Evolutionary conservation across 2,329 filamentous ascomycete genomes (phyloP), one percentile per base, ranked within the genome.

Genomic region (Apiospora kogelbergensis): DNA sequence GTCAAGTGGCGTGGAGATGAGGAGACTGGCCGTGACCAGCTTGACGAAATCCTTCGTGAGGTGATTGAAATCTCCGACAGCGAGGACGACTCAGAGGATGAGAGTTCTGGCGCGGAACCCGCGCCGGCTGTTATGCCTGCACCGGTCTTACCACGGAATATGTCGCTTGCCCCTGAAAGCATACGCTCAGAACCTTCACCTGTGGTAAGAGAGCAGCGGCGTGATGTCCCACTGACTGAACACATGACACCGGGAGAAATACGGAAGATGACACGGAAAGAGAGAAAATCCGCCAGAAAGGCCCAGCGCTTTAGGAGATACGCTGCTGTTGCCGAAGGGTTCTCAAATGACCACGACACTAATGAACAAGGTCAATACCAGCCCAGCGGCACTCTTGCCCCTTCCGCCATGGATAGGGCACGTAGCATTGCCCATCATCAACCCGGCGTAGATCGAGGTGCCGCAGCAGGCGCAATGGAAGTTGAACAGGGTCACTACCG

Each of bases 1-100:
- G 86, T 91, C 82, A 91, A 91, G 86, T 91, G 89, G 89, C 89
- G 89, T 81, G 89, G 89, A 68, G 89, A 91, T 73, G 89, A 91
- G 77, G 89, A 91, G 76, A 91, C 86, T 22, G 89, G 89, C 33
- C 86, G 89, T 65, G 89, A 91, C 73, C 88, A 91, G 76, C 83
- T 91, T 20, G 89, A 91, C 69, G 89, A 91, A 75, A 90, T 91
- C 69, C 81, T 91, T 42, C 84, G 88, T 66, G 89, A 91, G 77
- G 88, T 91, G 13, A 87, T 91, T 67, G 86, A 91, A 74, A 90
- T 91, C 60, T 89, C 88, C n/a, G 87, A 89, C 73, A 84, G 84
- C 6, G 86, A 89, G 74, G 84, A 82, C 20, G 79, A 79, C 41
- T 78, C 77, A 20, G 81, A 80, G 11, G 77, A 80, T 64, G 79